These are phyloP conservation scores for Mucor lusitanicus DNA, from an alignment of 371 early-diverging fungal species.

Conservation along the genomic window DNA sequence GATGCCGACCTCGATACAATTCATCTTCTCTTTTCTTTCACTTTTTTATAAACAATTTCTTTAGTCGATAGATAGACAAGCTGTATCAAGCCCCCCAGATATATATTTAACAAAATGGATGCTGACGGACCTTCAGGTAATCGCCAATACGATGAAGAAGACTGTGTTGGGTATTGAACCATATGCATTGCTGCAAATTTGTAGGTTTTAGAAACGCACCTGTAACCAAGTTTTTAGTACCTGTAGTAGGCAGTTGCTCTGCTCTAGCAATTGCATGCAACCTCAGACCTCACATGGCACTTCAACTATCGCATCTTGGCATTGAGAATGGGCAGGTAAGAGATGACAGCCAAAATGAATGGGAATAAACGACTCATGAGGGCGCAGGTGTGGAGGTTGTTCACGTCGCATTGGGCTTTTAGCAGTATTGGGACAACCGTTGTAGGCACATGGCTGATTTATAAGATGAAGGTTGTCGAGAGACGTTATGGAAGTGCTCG, in stretches of 20 bases:
- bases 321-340: constrained; percentile 54
- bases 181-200: neutral
- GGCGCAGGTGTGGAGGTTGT: constrained; percentile 56
- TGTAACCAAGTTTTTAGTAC: constrained; percentile 62
- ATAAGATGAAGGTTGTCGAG: constrained; percentile 66
- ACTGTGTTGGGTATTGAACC: neutral
- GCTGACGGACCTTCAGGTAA: constrained; percentile 27
- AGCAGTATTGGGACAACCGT: constrained; percentile 58
- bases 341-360: neutral
- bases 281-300: constrained; percentile 44
- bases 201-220: constrained; percentile 71
- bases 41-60: neutral
- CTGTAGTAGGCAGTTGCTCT: constrained; percentile 60
- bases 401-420: constrained; percentile 60
- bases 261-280: constrained; percentile 53
- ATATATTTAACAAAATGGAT: constrained; percentile 11
- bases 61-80: neutral
- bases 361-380: neutral
- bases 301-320: constrained; percentile 35
- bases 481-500: constrained; percentile 71
- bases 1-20: neutral
- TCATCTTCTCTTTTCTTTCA: constrained; percentile 3
- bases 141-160: neutral
- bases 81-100: neutral
- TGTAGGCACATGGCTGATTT: constrained; percentile 62